Evolutionary conservation across 176 grass and related monocot genomes (phyloP), one percentile per base, ranked within the genome.

Genomic region (Pontederia paniculata): DNA sequence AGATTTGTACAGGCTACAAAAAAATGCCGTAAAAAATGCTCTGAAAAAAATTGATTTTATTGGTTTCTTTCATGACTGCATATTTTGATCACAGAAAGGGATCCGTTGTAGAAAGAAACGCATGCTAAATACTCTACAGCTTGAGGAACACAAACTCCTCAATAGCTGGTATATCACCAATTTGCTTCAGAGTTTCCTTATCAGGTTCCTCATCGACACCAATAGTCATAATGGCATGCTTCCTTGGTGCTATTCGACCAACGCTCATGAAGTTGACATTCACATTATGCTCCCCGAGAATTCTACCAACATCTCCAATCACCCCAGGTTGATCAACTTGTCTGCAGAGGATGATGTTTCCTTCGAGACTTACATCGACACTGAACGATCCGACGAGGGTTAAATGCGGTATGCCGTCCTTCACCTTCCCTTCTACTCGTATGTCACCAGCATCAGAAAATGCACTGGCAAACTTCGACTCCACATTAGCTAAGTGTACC

Each of bases 111-210:
- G 28, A 37, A 37, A 37, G 0, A 37, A 37, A 37, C 28, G 28
- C 28, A 37, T 5, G 28, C 28, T 6, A 37, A 37, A 37, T 6
- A 37, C 28, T 63, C 44, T 63, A 63, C 47, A 63, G 19, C 11
- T 63, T 63, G 19, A 63, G 60, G 60, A 63, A 63, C 18, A 63
- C 60, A 48, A 63, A 63, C 43, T 63, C 60, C 23, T 63, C 60
- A 20, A 63, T 23, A 14, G 60, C 12, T 22, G 60, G 60, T 47
- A 21, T 23, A 47, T 63, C 60, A 16, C 60, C 60, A 15, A 63
- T 63, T 20, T 63, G 21, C 60, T 48, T 47, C 11, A 63, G 60
- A 47, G 60, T 63, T 63, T 63, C 60, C 42, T 63, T 63, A 48
- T 63, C 60, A 22, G 60, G 60, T 13, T 63, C 60, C 12, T 63